phyloP scores from a whole-genome alignment of 1,139 yeast genomes.

The Saccharomycopsis phalli region DNA sequence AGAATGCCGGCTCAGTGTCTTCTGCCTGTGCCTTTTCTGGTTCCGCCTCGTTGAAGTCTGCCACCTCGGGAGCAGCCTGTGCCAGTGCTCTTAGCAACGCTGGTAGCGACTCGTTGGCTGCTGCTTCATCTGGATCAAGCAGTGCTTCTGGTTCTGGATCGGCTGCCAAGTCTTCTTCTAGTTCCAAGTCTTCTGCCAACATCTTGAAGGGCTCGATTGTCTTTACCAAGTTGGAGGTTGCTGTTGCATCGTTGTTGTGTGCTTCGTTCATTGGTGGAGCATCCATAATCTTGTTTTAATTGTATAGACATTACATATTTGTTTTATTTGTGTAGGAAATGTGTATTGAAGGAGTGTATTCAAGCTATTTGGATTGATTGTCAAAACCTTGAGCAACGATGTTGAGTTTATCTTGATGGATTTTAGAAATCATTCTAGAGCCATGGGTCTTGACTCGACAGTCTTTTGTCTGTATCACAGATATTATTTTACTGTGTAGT shows the following conservation, averaged over 20 bases:
- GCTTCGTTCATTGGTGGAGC: conserved; percentile 27
- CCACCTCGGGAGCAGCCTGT: conserved; percentile 47
- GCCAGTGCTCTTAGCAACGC: conserved; percentile 37
- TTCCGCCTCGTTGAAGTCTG: conserved; percentile 39
- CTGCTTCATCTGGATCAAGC: conserved; percentile 28
- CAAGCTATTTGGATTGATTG: no score
- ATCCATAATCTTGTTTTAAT: conserved; percentile 26
- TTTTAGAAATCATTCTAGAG: no score
- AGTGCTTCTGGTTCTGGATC: conserved; percentile 24
- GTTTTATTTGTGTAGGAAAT: no score
- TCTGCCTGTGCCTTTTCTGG: conserved; percentile 54
- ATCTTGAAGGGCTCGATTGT: conserved; percentile 16
- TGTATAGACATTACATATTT: no score
- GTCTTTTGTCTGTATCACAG: no score
- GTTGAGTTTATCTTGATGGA: no score
- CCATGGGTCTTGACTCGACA: no score
- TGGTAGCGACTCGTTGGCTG: conserved; percentile 34
- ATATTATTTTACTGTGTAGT: no score
- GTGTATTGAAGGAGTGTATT: no score
- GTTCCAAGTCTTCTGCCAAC: conserved; percentile 25
- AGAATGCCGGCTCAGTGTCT: conserved; percentile 29
- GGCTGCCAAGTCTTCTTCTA: conserved; percentile 25
- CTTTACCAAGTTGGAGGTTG: conserved; percentile 15
- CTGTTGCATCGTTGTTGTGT: conserved; percentile 21
- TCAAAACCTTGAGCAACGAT: no score